phyloP scores from a whole-genome alignment of 176 grass and related monocot genomes.

The Triticum monococcum region DNA sequence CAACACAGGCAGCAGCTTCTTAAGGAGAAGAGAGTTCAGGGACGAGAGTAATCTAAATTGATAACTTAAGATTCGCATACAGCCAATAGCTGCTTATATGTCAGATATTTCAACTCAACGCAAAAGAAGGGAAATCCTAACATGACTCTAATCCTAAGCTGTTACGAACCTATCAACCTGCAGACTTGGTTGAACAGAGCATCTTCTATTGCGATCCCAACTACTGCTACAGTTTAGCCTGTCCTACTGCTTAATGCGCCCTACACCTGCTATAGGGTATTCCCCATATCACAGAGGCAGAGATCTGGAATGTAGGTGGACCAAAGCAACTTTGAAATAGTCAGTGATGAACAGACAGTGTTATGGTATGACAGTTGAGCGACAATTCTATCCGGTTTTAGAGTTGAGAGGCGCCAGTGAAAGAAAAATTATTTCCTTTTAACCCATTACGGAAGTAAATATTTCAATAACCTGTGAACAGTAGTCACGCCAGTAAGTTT shows the following conservation, averaged over 20 bases:
- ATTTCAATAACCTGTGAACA: conserved; percentile 59
- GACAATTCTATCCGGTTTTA: neutral
- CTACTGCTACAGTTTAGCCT: neutral
- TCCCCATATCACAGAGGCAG: neutral
- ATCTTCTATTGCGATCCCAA: neutral
- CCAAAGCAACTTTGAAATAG: neutral
- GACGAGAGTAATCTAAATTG: neutral
- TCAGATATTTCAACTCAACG: neutral
- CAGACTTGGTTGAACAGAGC: neutral
- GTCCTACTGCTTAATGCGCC: neutral
- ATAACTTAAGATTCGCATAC: neutral
- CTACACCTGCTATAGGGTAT: neutral
- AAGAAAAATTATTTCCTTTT: neutral
- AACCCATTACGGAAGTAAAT: neutral
- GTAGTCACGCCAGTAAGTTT: conserved; percentile 92
- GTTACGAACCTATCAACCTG: neutral
- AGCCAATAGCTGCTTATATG: neutral
- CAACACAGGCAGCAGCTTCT: neutral
- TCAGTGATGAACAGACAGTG: neutral
- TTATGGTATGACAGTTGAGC: neutral
- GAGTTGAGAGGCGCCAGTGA: neutral
- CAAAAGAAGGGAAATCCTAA: neutral
- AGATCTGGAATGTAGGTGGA: neutral
- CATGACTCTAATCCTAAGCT: neutral
- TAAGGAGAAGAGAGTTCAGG: neutral